phyloP scores from a whole-genome alignment of 2,329 filamentous ascomycete genomes.

The Colletotrichum incanum region DNA sequence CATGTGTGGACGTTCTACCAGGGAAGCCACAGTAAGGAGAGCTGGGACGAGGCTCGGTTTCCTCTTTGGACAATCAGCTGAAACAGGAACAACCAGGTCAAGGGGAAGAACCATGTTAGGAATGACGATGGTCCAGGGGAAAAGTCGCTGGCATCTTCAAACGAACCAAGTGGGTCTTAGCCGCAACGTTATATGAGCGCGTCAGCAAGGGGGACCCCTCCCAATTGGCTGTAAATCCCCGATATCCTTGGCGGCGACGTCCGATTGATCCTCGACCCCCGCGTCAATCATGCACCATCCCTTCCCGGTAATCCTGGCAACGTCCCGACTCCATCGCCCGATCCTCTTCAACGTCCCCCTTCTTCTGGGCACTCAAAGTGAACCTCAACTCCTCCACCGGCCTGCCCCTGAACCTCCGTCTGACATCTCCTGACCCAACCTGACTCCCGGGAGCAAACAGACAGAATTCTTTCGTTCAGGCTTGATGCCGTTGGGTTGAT shows the following conservation, averaged over 20 bases:
- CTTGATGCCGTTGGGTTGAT: constrained; percentile 25
- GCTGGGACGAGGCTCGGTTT: constrained; percentile 30
- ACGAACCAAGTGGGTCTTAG: constrained; percentile 34
- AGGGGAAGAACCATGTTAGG: constrained; percentile 16
- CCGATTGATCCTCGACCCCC: constrained; percentile 40
- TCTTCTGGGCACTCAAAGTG: constrained; percentile 42
- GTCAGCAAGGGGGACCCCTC: background rate
- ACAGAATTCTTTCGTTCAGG: constrained; percentile 10
- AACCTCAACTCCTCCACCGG: constrained; percentile 40
- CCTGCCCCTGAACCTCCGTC: constrained; percentile 37
- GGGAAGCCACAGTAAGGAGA: constrained; percentile 19
- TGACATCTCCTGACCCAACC: constrained; percentile 23
- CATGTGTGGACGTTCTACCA: constrained; percentile 7
- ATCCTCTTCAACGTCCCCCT: constrained; percentile 30
- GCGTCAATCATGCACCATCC: constrained; percentile 37
- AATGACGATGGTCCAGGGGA: constrained; percentile 13
- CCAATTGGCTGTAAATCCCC: constrained; percentile 37
- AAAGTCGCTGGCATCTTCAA: constrained; percentile 28
- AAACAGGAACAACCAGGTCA: constrained; percentile 40
- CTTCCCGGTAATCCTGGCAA: constrained; percentile 12
- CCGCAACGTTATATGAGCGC: constrained; percentile 31
- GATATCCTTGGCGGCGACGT: background rate
- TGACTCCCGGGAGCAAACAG: background rate
- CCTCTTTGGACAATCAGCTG: constrained; percentile 37
- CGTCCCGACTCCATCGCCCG: constrained; percentile 24